These are phyloP conservation scores for Phaeosphaeria sp. DNA, from an alignment of 2,329 filamentous ascomycete genomes.

Conservation along the genomic window DNA sequence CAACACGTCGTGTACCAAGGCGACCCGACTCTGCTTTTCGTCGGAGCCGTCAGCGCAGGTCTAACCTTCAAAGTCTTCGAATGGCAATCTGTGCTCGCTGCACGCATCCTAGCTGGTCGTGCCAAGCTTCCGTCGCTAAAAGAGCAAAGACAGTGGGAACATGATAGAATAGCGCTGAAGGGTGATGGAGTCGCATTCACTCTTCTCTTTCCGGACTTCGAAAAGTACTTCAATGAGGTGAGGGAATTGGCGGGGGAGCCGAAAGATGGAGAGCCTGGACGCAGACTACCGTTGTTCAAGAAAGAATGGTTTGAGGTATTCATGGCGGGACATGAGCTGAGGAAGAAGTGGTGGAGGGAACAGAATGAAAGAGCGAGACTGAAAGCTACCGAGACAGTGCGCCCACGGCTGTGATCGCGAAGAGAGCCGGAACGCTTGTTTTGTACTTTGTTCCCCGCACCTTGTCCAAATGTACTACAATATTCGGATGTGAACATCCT, in stretches of 20 bases:
- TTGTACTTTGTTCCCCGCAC: no score
- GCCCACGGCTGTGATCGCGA: slow-evolving; percentile 1
- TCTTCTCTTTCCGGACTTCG: slow-evolving; percentile 67
- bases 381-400: neutral
- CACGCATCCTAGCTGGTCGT: slow-evolving; percentile 64
- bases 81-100: slow-evolving; percentile 70
- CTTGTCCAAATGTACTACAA: no score
- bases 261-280: slow-evolving; percentile 50
- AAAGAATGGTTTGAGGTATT: slow-evolving; percentile 59
- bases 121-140: slow-evolving; percentile 57
- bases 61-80: slow-evolving; percentile 74
- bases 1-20: slow-evolving; percentile 64
- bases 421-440: no score
- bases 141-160: slow-evolving; percentile 65
- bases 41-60: slow-evolving; percentile 60
- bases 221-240: slow-evolving; percentile 68
- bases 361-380: slow-evolving; percentile 53
- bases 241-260: slow-evolving; percentile 59
- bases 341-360: slow-evolving; percentile 65
- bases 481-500: no score
- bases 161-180: slow-evolving; percentile 58
- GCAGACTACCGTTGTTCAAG: slow-evolving; percentile 53
- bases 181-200: slow-evolving; percentile 66
- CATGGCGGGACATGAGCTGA: slow-evolving; percentile 61
- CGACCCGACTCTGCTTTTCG: slow-evolving; percentile 64